These are phyloP conservation scores for Castanopsis chinensis DNA, from an alignment of 306 rosid genomes.

Conservation along the genomic window DNA sequence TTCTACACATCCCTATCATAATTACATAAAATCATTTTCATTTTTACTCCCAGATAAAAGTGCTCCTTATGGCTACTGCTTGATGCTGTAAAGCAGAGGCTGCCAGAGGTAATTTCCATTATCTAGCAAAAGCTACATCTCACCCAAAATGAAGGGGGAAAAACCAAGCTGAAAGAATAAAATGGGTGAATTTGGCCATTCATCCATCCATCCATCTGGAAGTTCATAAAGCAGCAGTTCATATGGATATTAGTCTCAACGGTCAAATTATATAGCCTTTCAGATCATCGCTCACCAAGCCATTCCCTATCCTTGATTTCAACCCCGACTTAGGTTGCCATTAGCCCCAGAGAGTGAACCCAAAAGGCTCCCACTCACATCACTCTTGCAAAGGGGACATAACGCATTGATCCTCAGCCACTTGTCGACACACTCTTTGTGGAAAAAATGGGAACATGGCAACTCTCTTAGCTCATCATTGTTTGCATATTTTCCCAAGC, in stretches of 20 bases:
- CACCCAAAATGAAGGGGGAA: neutral
- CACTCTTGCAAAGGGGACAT: conserved; percentile 93
- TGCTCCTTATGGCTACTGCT: neutral
- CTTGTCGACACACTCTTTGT: conserved; percentile 92
- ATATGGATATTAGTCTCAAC: neutral
- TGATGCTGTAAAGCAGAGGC: neutral
- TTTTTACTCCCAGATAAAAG: conserved; percentile 8
- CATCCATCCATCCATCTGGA: conserved; percentile 16
- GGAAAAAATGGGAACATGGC: conserved; percentile 91
- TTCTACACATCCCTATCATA: conserved; percentile 17
- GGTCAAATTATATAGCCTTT: neutral
- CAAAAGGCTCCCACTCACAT: conserved; percentile 52
- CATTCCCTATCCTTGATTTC: conserved; percentile 37
- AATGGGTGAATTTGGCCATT: neutral
- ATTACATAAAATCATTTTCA: conserved; percentile 14
- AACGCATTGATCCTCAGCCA: conserved; percentile 90
- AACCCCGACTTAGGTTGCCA: conserved; percentile 40
- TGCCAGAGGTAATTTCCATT: too few relatives aligned
- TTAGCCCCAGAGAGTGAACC: conserved; percentile 41
- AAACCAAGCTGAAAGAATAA: neutral
- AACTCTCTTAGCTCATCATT: conserved; percentile 86
- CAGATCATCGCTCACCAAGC: conserved; percentile 6
- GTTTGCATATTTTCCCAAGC: conserved; percentile 80
- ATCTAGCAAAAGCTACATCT: neutral
- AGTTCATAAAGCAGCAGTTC: neutral